phyloP scores from a whole-genome alignment of 495 filamentous ascomycete genomes.

The Hypoxylon rickii region DNA sequence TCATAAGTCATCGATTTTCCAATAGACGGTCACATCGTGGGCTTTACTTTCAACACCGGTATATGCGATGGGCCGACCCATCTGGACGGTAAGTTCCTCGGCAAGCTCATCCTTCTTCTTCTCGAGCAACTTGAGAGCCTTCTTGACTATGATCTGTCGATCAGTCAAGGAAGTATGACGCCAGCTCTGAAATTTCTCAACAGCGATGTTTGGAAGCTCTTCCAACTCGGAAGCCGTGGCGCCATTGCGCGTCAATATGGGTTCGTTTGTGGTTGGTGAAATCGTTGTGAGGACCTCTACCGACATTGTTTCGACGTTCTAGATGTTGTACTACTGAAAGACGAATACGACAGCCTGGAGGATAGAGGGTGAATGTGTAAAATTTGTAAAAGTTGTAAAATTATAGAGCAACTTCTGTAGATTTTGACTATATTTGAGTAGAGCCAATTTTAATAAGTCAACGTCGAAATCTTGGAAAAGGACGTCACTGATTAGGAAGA shows the following conservation, averaged over 20 bases:
- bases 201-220: slow-evolving; percentile 65
- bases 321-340: no score
- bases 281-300: slow-evolving; percentile 84
- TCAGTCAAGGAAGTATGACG: slow-evolving; percentile 65
- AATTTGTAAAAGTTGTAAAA: no score
- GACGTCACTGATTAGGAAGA: slow-evolving; percentile 28
- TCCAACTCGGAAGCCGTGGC: slow-evolving; percentile 68
- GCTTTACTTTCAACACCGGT: slow-evolving; percentile 66
- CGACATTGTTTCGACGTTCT: slow-evolving; percentile 57
- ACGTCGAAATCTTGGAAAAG: background rate
- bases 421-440: background rate
- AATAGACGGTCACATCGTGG: background rate
- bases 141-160: slow-evolving; percentile 75
- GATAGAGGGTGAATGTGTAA: no score
- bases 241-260: slow-evolving; percentile 75
- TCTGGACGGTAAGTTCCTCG: slow-evolving; percentile 84
- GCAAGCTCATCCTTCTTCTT: slow-evolving; percentile 79
- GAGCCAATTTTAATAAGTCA: background rate
- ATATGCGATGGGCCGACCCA: slow-evolving; percentile 90
- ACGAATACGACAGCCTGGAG: no score
- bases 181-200: slow-evolving; percentile 72
- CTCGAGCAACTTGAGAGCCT: slow-evolving; percentile 69
- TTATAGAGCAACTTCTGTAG: no score
- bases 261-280: slow-evolving; percentile 81
- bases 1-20: background rate